These are phyloP conservation scores for Pythium apleroticum DNA, from an alignment of 352 stramenopile species.

Conservation along the genomic window DNA sequence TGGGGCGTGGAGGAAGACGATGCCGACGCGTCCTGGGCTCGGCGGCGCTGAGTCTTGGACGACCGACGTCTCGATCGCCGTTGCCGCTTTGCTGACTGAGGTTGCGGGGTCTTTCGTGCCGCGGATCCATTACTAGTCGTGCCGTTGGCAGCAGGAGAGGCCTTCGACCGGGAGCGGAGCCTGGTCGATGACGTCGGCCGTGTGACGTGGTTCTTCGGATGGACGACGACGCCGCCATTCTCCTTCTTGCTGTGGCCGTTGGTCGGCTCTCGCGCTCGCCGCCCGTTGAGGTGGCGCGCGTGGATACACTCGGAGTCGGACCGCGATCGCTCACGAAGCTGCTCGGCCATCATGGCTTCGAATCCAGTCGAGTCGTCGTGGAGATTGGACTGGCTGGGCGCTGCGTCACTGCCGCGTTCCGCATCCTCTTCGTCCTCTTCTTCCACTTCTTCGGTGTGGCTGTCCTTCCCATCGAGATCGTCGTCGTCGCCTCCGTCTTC, in stretches of 20 bases:
- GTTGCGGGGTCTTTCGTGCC: neutral
- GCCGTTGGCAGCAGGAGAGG: too few relatives aligned
- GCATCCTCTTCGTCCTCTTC: slow-evolving; percentile 25
- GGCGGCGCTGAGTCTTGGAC: slow-evolving; percentile 4
- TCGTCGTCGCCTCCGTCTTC: slow-evolving; percentile 17
- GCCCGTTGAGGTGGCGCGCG: slow-evolving; percentile 12
- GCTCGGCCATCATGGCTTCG: slow-evolving; percentile 22
- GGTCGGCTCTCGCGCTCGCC: neutral
- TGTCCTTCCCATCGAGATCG: slow-evolving; percentile 38
- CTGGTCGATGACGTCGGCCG: neutral
- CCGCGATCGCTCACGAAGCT: slow-evolving; percentile 25
- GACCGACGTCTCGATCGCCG: neutral
- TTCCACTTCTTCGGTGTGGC: slow-evolving; percentile 28
- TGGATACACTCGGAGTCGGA: slow-evolving; percentile 30
- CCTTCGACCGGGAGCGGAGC: neutral
- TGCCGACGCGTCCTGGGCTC: neutral
- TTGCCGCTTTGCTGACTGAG: neutral
- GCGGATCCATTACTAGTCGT: neutral
- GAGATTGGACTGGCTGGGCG: slow-evolving; percentile 14
- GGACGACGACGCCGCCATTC: slow-evolving; percentile 20
- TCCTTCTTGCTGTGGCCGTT: neutral
- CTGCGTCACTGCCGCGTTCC: slow-evolving; percentile 33
- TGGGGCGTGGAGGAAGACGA: neutral
- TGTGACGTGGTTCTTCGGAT: slow-evolving; percentile 10
- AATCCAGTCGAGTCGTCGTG: slow-evolving; percentile 22